These are phyloP conservation scores for Trichaptum fuscoviolaceum DNA, from an alignment of 768 basidiomycete genomes.

Conservation along the genomic window DNA sequence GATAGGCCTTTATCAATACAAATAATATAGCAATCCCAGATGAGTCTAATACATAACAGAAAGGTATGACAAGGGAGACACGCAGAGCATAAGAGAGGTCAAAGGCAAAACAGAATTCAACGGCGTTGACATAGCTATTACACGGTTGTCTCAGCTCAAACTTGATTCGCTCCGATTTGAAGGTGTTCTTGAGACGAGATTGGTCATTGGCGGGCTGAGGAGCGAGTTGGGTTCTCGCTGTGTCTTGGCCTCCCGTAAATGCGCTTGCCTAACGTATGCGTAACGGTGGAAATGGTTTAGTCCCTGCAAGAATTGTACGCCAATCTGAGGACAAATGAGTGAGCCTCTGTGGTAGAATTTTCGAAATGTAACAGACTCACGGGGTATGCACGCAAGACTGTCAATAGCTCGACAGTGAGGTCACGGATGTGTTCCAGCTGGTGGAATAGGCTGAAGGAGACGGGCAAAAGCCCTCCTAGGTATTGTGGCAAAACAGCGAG, in stretches of 20 bases:
- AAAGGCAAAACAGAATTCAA: neutral
- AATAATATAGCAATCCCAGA: conserved; percentile 1
- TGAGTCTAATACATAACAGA: neutral
- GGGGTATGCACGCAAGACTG: conserved; percentile 68
- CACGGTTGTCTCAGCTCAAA: conserved; percentile 22
- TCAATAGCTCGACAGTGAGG: conserved; percentile 77
- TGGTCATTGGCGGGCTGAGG: conserved; percentile 20
- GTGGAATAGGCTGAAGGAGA: conserved; percentile 91
- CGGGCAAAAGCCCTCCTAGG: conserved; percentile 74
- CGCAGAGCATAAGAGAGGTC: neutral
- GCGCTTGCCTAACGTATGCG: conserved; percentile 79
- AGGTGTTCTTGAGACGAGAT: conserved; percentile 30
- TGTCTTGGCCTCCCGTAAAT: conserved; percentile 44
- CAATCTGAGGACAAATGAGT: conserved; percentile 47
- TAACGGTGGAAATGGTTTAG: conserved; percentile 89
- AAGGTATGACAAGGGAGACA: neutral
- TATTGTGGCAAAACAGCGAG: conserved; percentile 71
- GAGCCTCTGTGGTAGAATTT: conserved; percentile 4
- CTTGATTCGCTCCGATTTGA: conserved; percentile 45
- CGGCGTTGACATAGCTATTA: neutral
- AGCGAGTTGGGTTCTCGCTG: neutral
- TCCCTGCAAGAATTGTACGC: conserved; percentile 67
- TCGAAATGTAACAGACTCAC: conserved; percentile 39
- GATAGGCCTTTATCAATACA: neutral
- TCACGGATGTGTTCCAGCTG: conserved; percentile 72